Evolutionary conservation across 2,329 filamentous ascomycete genomes (phyloP).

Genomic region (Cytospora chrysosperma): DNA sequence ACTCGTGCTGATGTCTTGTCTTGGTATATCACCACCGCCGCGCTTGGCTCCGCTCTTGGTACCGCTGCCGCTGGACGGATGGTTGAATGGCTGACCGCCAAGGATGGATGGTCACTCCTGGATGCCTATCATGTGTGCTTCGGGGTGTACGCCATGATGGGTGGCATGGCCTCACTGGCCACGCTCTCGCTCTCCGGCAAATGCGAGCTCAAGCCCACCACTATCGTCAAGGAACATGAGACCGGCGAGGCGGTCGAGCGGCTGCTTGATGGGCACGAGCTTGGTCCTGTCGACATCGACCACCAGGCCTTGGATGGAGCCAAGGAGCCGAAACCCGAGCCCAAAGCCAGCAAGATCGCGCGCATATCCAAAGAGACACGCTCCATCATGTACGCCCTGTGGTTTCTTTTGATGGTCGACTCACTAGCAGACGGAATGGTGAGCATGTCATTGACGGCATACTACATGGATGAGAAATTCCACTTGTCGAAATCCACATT

Average conservation of each 20-base stretch:
- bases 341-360: slow-evolving; percentile 41
- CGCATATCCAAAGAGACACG: slow-evolving; percentile 59
- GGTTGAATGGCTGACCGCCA: slow-evolving; percentile 45
- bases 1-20: slow-evolving; percentile 62
- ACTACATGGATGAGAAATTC: slow-evolving; percentile 58
- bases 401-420: slow-evolving; percentile 64
- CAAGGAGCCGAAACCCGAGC: slow-evolving; percentile 10
- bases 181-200: slow-evolving; percentile 46
- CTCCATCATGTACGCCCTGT: slow-evolving; percentile 61
- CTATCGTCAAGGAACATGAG: slow-evolving; percentile 26
- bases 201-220: slow-evolving; percentile 47
- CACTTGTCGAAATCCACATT: slow-evolving; percentile 55
- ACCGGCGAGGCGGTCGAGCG: slow-evolving; percentile 27
- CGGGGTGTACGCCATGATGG: slow-evolving; percentile 58
- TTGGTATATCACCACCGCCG: slow-evolving; percentile 62
- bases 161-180: slow-evolving; percentile 48
- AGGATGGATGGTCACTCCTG: slow-evolving; percentile 48
- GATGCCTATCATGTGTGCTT: slow-evolving; percentile 58
- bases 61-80: slow-evolving; percentile 52
- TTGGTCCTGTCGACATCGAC: slow-evolving; percentile 17
- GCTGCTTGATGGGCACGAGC: slow-evolving; percentile 27
- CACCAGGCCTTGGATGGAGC: slow-evolving; percentile 23
- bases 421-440: slow-evolving; percentile 66
- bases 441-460: slow-evolving; percentile 56
- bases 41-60: slow-evolving; percentile 54